Conservation (phyloP, 192 early-diverging fungal species). For the Spizellomyces punctatus region DNA sequence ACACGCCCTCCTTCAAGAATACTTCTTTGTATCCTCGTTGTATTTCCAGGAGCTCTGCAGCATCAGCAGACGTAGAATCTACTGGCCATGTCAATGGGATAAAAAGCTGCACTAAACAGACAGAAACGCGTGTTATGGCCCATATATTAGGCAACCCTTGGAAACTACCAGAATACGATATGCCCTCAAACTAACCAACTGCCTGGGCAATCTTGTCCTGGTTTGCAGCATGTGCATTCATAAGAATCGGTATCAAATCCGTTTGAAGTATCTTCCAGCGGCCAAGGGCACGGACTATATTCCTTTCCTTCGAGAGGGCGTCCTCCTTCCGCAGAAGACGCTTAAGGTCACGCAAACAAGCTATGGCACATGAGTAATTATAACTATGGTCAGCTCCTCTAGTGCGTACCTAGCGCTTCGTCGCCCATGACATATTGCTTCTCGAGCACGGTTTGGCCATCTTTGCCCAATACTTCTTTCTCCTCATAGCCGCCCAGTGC, state of each 20-base stretch:
- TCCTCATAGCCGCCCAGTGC: slow-evolving; percentile 81
- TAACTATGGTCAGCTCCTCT: neutral
- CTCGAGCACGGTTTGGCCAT: slow-evolving; percentile 41
- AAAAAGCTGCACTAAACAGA: slow-evolving; percentile 71
- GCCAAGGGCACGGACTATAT: slow-evolving; percentile 62
- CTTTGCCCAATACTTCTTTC: slow-evolving; percentile 21
- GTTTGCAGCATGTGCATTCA: slow-evolving; percentile 7
- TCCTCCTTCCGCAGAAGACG: slow-evolving; percentile 80
- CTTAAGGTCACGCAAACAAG: slow-evolving; percentile 87
- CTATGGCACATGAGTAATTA: slow-evolving; percentile 31
- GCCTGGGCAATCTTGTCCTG: slow-evolving; percentile 28
- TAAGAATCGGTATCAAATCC: slow-evolving; percentile 59
- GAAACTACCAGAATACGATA: neutral
- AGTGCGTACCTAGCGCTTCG: slow-evolving; percentile 70
- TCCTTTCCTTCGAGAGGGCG: slow-evolving; percentile 54
- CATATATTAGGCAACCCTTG: slow-evolving; percentile 21
- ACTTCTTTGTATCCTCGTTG: slow-evolving; percentile 74
- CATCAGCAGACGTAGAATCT: slow-evolving; percentile 48
- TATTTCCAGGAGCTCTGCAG: slow-evolving; percentile 46
- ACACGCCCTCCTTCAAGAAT: slow-evolving; percentile 60
- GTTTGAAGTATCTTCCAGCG: slow-evolving; percentile 74
- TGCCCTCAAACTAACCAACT: slow-evolving; percentile 14
- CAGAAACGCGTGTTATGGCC: neutral
- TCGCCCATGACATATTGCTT: slow-evolving; percentile 73
- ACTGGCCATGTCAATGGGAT: slow-evolving; percentile 90